phyloP scores from a whole-genome alignment of 768 basidiomycete species.

The Pholiota molesta region DNA sequence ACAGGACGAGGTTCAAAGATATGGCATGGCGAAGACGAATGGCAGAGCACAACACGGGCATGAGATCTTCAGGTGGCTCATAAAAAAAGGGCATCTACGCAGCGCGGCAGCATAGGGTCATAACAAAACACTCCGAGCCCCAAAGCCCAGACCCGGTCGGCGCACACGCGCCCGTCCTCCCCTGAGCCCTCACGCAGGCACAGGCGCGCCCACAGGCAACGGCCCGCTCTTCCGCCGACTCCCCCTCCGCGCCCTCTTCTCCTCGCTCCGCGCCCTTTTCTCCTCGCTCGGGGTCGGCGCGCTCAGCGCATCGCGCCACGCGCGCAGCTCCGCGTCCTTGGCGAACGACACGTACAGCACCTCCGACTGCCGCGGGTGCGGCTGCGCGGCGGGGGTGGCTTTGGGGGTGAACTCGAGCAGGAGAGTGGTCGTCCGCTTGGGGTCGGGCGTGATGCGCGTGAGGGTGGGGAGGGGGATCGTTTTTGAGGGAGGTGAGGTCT shows the following conservation, averaged over 20 bases:
- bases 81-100: background rate
- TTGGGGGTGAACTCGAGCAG: slow-evolving; percentile 25
- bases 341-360: slow-evolving; percentile 32
- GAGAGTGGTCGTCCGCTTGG: slow-evolving; percentile 27
- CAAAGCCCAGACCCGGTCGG: no score
- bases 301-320: slow-evolving; percentile 36
- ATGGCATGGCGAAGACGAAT: no score
- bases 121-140: background rate
- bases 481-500: slow-evolving; percentile 28
- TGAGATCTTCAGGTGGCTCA: no score
- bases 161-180: no score
- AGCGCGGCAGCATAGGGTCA: background rate
- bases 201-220: background rate
- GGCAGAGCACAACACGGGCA: no score
- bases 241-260: slow-evolving; percentile 21
- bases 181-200: no score
- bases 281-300: slow-evolving; percentile 7
- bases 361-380: slow-evolving; percentile 21
- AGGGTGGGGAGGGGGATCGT: slow-evolving; percentile 26
- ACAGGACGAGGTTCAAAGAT: no score
- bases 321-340: slow-evolving; percentile 29
- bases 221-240: slow-evolving; percentile 21
- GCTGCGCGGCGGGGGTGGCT: slow-evolving; percentile 4
- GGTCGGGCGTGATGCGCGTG: slow-evolving; percentile 29
- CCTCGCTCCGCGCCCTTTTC: background rate